Evolutionary conservation across 257 asterid species (phyloP).

Genomic region (Scutellaria minor): DNA sequence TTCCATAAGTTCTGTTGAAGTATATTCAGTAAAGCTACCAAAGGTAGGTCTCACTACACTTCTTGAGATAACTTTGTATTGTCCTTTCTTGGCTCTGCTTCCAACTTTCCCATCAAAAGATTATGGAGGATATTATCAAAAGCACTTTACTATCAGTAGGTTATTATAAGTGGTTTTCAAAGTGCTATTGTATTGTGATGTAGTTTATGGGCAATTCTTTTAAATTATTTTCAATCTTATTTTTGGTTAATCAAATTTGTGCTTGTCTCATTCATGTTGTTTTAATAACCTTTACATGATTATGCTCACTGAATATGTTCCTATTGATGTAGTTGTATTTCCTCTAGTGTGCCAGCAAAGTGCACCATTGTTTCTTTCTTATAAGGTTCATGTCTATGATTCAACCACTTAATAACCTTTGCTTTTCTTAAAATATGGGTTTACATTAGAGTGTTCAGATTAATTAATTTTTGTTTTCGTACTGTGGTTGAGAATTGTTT

Average conservation of each 20-base stretch:
- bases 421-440: conserved; percentile 1
- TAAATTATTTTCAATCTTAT: background rate
- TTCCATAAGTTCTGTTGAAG: background rate
- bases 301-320: background rate
- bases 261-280: background rate
- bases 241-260: background rate
- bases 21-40: conserved; percentile 6
- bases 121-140: background rate
- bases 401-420: background rate
- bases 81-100: background rate
- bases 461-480: background rate
- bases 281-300: background rate
- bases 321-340: background rate
- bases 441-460: background rate
- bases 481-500: too few species aligned
- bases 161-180: conserved; percentile 8
- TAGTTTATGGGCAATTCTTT: background rate
- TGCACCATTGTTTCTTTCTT: background rate
- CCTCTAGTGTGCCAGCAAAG: background rate
- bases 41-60: background rate
- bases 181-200: background rate
- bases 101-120: background rate
- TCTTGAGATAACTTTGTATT: background rate
- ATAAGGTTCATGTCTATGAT: background rate
- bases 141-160: background rate